Evolutionary conservation across 2,329 filamentous ascomycete species (phyloP).

Genomic region (Aspergillus sp.): DNA sequence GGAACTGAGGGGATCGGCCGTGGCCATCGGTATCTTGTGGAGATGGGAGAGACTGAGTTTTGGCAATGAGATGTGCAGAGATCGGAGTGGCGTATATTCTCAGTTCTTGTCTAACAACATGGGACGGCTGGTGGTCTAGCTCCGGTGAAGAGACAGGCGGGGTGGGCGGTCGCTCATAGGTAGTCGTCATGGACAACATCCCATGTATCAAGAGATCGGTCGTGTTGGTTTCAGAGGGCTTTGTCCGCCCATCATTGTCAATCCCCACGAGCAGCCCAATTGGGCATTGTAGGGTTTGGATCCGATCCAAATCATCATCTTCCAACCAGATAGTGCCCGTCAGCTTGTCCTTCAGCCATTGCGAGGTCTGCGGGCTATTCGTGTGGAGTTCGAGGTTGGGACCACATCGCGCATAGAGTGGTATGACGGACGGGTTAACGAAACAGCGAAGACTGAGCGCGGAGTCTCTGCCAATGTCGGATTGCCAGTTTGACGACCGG

Average conservation of each 20-base stretch:
- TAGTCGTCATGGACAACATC: slow-evolving; percentile 33
- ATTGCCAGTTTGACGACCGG: slow-evolving; percentile 34
- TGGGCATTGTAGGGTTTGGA: slow-evolving; percentile 39
- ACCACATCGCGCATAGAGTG: slow-evolving; percentile 43
- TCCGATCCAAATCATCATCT: slow-evolving; percentile 33
- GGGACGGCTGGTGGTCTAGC: slow-evolving; percentile 12
- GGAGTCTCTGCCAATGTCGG: slow-evolving; percentile 35
- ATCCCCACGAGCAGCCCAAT: slow-evolving; percentile 41
- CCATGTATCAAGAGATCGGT: slow-evolving; percentile 45
- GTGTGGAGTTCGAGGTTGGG: slow-evolving; percentile 44
- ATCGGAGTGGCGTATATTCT: slow-evolving; percentile 42
- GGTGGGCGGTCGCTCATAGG: slow-evolving; percentile 35
- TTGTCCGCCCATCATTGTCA: slow-evolving; percentile 22
- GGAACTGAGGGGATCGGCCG: slow-evolving; percentile 36
- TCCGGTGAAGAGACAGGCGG: slow-evolving; percentile 37
- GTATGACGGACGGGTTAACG: slow-evolving; percentile 44
- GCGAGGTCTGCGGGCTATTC: slow-evolving; percentile 30
- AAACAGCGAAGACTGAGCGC: slow-evolving; percentile 37
- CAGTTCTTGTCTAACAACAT: slow-evolving; percentile 30
- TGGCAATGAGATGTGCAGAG: slow-evolving; percentile 35
- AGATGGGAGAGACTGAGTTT: slow-evolving; percentile 36
- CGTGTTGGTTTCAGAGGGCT: slow-evolving; percentile 22
- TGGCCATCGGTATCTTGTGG: slow-evolving; percentile 28
- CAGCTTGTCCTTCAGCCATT: slow-evolving; percentile 44
- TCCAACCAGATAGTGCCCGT: slow-evolving; percentile 37